These are phyloP conservation scores for Podospora pseudocomata DNA, from an alignment of 495 filamentous ascomycete species.

Conservation along the genomic window DNA sequence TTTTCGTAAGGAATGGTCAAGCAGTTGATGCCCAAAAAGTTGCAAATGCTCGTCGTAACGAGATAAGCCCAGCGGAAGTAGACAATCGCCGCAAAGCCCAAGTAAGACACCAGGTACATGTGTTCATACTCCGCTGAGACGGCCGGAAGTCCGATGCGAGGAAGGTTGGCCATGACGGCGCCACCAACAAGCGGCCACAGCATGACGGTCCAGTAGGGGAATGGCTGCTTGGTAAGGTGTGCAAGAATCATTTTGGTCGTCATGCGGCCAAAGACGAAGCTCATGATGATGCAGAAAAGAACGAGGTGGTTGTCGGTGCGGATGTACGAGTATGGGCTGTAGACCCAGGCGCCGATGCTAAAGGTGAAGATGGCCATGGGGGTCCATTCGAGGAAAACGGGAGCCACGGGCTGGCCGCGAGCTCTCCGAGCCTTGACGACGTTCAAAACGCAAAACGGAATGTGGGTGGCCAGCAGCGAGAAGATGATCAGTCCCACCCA, in stretches of 20 bases:
- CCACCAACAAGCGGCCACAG: slow-evolving; percentile 80
- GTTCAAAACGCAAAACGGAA: slow-evolving; percentile 78
- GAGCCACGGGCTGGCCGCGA: slow-evolving; percentile 70
- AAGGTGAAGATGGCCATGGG: slow-evolving; percentile 79
- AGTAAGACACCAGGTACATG: slow-evolving; percentile 77
- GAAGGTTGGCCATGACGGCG: slow-evolving; percentile 78
- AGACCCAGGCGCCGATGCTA: slow-evolving; percentile 76
- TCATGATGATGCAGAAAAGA: slow-evolving; percentile 89
- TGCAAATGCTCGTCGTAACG: slow-evolving; percentile 87
- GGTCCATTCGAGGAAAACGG: slow-evolving; percentile 91
- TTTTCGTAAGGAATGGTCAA: slow-evolving; percentile 75
- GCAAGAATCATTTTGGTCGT: slow-evolving; percentile 99
- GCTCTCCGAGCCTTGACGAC: slow-evolving; percentile 71
- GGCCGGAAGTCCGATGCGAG: slow-evolving; percentile 65
- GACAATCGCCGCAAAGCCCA: slow-evolving; percentile 71
- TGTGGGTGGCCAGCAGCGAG: slow-evolving; percentile 73
- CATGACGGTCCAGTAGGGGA: slow-evolving; percentile 94
- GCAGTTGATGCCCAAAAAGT: slow-evolving; percentile 89
- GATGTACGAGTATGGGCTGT: slow-evolving; percentile 77
- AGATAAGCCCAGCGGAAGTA: slow-evolving; percentile 92
- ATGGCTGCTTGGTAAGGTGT: slow-evolving; percentile 87
- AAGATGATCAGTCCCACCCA: slow-evolving; percentile 76
- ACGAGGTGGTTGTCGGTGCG: slow-evolving; percentile 79
- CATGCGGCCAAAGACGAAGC: slow-evolving; percentile 98
- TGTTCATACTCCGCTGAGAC: slow-evolving; percentile 62